A percentile compares a stretch with the other conserved stretches of the same genome.
phyloP scores from a whole-genome alignment of 495 filamentous ascomycete genomes.

The Penicillium goetzii region DNA sequence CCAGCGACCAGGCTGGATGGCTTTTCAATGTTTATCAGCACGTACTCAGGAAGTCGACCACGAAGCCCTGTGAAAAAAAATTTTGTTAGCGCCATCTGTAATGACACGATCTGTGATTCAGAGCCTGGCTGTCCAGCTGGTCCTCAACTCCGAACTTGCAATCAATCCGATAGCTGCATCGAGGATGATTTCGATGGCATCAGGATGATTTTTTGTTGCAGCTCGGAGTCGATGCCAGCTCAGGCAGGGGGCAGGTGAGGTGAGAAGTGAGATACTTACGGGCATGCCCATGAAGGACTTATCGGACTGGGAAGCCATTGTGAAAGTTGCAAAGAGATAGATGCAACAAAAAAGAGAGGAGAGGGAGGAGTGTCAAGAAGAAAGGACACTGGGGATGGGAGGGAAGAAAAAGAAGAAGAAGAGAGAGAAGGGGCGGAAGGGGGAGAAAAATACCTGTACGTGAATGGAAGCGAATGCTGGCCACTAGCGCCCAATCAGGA shows the following conservation, averaged over 20 bases:
- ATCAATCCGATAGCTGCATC: slow-evolving; percentile 5
- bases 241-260: slow-evolving; percentile 10
- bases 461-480: slow-evolving; percentile 47
- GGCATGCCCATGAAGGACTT: slow-evolving; percentile 92
- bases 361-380: slow-evolving; percentile 46
- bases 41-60: slow-evolving; percentile 98
- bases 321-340: slow-evolving; percentile 49
- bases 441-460: slow-evolving; percentile 50
- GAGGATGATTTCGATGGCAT: slow-evolving; percentile 8
- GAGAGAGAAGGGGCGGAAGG: slow-evolving; percentile 46
- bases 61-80: slow-evolving; percentile 54
- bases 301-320: slow-evolving; percentile 58
- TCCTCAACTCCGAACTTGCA: background rate
- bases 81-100: slow-evolving; percentile 38
- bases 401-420: slow-evolving; percentile 37
- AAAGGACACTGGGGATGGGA: slow-evolving; percentile 47
- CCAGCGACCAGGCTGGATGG: slow-evolving; percentile 9
- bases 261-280: slow-evolving; percentile 39
- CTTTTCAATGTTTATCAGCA: slow-evolving; percentile 35
- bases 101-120: background rate
- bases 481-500: slow-evolving; percentile 42
- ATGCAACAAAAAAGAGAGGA: slow-evolving; percentile 47
- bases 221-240: slow-evolving; percentile 17
- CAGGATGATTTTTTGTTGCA: slow-evolving; percentile 12
- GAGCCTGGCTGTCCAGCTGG: background rate